phyloP scores from a whole-genome alignment of 768 basidiomycete genomes.

The Boletus reticuloceps region DNA sequence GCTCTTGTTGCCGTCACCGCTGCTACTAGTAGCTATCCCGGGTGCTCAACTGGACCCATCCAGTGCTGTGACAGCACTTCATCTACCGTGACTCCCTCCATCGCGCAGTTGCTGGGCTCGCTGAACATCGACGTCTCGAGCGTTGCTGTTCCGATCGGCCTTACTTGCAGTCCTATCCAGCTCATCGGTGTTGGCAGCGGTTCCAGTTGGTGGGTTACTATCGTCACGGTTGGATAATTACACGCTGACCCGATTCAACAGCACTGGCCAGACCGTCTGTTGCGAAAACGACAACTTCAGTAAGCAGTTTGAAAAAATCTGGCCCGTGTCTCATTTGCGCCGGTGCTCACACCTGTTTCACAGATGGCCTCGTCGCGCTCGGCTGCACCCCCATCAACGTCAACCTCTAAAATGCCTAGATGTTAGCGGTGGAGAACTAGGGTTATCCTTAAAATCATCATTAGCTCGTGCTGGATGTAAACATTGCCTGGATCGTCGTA shows the following conservation, averaged over 20 bases:
- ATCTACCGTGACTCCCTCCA: not conserved
- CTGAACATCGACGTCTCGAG: not conserved
- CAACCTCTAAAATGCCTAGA: conserved; percentile 2
- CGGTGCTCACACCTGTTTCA: not conserved
- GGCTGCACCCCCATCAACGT: not conserved
- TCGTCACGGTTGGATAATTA: no score
- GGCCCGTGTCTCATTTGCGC: not conserved
- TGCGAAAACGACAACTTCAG: no score
- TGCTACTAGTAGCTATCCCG: not conserved
- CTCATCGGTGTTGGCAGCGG: not conserved
- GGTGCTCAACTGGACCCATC: not conserved
- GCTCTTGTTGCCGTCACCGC: not conserved
- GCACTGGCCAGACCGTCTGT: no score
- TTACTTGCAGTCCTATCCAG: not conserved
- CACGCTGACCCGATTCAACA: no score
- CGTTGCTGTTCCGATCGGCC: not conserved
- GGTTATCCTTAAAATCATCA: not conserved
- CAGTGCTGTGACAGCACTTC: not conserved
- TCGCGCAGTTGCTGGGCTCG: not conserved
- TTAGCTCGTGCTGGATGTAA: no score
- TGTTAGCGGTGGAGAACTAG: not conserved
- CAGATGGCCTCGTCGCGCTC: not conserved
- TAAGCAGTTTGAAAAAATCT: not conserved
- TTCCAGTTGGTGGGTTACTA: conserved; percentile 1
- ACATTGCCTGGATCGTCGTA: no score